phyloP scores from a whole-genome alignment of 2,329 filamentous ascomycete genomes.

The Plenodomus tracheiphilus region DNA sequence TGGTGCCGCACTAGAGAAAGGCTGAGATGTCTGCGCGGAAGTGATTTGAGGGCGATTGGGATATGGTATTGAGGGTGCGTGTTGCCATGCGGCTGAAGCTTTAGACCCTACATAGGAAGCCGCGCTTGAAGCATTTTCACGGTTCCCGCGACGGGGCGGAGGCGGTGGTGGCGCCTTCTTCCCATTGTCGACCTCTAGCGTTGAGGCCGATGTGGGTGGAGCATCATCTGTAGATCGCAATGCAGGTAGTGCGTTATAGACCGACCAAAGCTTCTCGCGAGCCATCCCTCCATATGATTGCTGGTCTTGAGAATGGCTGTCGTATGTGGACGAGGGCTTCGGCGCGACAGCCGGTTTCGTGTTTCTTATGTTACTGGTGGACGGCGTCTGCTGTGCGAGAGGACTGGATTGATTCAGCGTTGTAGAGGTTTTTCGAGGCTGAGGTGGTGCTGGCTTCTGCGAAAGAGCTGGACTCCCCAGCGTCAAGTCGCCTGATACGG shows the following conservation, averaged over 20 bases:
- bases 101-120: slow-evolving; percentile 45
- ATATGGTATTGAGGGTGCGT: slow-evolving; percentile 36
- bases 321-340: slow-evolving; percentile 28
- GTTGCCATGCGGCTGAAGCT: slow-evolving; percentile 39
- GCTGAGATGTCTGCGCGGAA: slow-evolving; percentile 22
- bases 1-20: slow-evolving; percentile 30
- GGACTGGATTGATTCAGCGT: slow-evolving; percentile 31
- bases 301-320: slow-evolving; percentile 19
- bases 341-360: slow-evolving; percentile 33
- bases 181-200: slow-evolving; percentile 11
- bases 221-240: slow-evolving; percentile 28
- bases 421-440: slow-evolving; percentile 34
- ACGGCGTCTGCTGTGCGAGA: slow-evolving; percentile 27
- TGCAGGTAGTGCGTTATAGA: slow-evolving; percentile 46
- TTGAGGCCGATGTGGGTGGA: slow-evolving; percentile 10
- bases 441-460: slow-evolving; percentile 39
- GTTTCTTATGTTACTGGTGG: slow-evolving; percentile 28
- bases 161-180: slow-evolving; percentile 34
- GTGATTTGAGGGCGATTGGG: slow-evolving; percentile 25
- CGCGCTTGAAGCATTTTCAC: slow-evolving; percentile 43
- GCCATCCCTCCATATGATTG: slow-evolving; percentile 44
- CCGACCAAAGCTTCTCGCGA: slow-evolving; percentile 44
- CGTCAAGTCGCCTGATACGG: slow-evolving; percentile 36
- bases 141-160: slow-evolving; percentile 41
- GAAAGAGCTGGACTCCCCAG: slow-evolving; percentile 10